phyloP scores from a whole-genome alignment of 1,284 basidiomycete genomes.

The Neotropicomus parvogracilis region DNA sequence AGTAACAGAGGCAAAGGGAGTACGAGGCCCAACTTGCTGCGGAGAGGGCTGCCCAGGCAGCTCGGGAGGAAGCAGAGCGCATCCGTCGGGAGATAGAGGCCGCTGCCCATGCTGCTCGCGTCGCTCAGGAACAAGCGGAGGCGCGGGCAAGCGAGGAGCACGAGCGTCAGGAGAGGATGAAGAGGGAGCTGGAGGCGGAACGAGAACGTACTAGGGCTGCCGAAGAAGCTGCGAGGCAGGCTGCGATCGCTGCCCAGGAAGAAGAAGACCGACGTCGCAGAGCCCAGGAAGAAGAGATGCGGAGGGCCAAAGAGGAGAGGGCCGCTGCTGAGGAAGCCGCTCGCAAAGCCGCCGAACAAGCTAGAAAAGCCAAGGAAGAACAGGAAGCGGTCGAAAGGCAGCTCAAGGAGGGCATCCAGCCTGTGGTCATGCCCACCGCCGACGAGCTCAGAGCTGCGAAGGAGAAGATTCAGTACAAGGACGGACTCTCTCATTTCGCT shows the following conservation, averaged over 20 bases:
- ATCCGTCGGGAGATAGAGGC: constrained; percentile 21
- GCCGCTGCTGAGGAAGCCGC: constrained; percentile 27
- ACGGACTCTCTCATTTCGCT: constrained; percentile 32
- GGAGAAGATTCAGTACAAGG: constrained; percentile 24
- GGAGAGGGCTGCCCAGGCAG: constrained; percentile 26
- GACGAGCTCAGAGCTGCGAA: constrained; percentile 27
- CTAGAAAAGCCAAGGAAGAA: constrained; percentile 22
- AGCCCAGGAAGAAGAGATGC: constrained; percentile 24
- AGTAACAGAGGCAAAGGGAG: constrained; percentile 19
- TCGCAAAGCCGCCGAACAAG: constrained; percentile 22
- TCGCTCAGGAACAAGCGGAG: constrained; percentile 25
- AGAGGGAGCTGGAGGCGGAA: constrained; percentile 23
- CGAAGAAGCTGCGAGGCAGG: neutral
- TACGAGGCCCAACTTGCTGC: constrained; percentile 18
- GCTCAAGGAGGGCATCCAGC: constrained; percentile 28
- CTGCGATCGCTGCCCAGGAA: too few relatives aligned
- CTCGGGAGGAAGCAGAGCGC: constrained; percentile 24
- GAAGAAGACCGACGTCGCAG: constrained; percentile 20
- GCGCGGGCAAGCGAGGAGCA: constrained; percentile 28
- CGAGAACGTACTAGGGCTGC: constrained; percentile 14
- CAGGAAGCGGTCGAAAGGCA: constrained; percentile 23
- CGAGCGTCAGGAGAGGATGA: constrained; percentile 22
- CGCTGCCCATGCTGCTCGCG: constrained; percentile 19
- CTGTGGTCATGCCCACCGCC: constrained; percentile 29
- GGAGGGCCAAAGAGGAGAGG: constrained; percentile 15